phyloP scores from a whole-genome alignment of 1,284 basidiomycete genomes.

The Phylloporus sp. region DNA sequence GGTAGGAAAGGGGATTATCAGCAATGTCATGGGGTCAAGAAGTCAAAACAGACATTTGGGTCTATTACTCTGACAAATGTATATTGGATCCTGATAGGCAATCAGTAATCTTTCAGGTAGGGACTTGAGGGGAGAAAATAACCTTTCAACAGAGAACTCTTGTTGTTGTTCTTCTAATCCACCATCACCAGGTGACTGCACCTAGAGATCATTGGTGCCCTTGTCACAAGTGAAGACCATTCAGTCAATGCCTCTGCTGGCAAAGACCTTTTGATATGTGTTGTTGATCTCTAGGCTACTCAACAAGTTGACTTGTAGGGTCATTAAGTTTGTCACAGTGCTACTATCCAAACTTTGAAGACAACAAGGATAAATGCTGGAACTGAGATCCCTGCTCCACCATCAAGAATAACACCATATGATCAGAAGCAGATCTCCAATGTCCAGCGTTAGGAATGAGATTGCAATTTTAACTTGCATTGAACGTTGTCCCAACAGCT shows the following conservation, averaged over 20 bases:
- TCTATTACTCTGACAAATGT: conserved; percentile 91
- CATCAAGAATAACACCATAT: not conserved
- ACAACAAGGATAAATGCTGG: too few relatives aligned
- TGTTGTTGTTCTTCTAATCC: conserved; percentile 93
- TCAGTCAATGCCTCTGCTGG: conserved; percentile 84
- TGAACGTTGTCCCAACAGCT: not conserved
- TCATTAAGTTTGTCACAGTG: conserved; percentile 56
- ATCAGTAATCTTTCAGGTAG: conserved; percentile 1
- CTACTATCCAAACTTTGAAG: too few relatives aligned
- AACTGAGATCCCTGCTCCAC: not conserved
- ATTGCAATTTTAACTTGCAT: not conserved
- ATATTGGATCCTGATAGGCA: conserved; percentile 82
- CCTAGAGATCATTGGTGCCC: conserved; percentile 88
- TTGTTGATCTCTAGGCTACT: conserved; percentile 75
- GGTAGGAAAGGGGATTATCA: conserved; percentile 1
- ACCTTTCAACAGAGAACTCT: conserved; percentile 94
- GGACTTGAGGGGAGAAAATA: not conserved
- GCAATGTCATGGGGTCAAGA: not conserved
- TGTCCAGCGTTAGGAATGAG: not conserved
- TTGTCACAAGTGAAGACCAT: conserved; percentile 88
- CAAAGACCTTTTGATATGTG: conserved; percentile 84
- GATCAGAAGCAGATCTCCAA: not conserved
- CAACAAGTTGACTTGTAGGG: conserved; percentile 78
- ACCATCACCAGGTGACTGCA: conserved; percentile 84
- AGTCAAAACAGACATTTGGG: conserved; percentile 68